These are phyloP conservation scores for Candida caryicola DNA, from an alignment of 805 yeast genomes.

Conservation along the genomic window DNA sequence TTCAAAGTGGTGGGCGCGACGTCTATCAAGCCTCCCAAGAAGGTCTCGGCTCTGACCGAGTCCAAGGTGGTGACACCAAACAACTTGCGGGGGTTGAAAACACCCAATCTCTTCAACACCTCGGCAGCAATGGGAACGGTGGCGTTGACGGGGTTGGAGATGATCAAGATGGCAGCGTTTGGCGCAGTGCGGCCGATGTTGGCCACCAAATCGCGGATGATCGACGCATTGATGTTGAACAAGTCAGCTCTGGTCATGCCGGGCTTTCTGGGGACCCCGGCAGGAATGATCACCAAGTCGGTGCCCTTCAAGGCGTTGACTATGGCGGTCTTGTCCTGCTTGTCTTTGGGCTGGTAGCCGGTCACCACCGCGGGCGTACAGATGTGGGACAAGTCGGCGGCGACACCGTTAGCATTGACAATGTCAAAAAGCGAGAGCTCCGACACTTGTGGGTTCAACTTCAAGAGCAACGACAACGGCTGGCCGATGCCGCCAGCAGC, in stretches of 20 bases:
- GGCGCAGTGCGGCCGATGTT: constrained; percentile 39
- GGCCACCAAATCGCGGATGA: constrained; percentile 42
- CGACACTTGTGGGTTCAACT: constrained; percentile 37
- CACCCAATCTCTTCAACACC: constrained; percentile 45
- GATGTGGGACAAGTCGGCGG: constrained; percentile 45
- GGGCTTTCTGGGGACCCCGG: constrained; percentile 49
- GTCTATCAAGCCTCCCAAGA: constrained; percentile 37
- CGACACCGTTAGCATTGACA: constrained; percentile 45
- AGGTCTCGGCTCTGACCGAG: constrained; percentile 45
- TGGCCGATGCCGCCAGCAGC: constrained; percentile 52
- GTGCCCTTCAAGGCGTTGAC: constrained; percentile 36
- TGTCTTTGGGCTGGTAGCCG: constrained; percentile 40
- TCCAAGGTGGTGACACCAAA: constrained; percentile 49
- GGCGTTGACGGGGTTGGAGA: constrained; percentile 46
- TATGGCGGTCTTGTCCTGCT: constrained; percentile 37
- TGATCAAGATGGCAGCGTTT: constrained; percentile 43
- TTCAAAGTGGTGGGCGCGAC: constrained; percentile 30
- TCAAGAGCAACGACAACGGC: constrained; percentile 43
- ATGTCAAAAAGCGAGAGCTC: constrained; percentile 43
- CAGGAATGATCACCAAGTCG: constrained; percentile 44
- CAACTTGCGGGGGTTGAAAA: constrained; percentile 43
- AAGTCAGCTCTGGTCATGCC: constrained; percentile 50
- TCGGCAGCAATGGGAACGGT: constrained; percentile 50
- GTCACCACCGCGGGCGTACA: constrained; percentile 38
- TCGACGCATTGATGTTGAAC: constrained; percentile 46